Base-by-base conservation (phyloP, 208 protist species). In the Angomonas ambiguus region DNA sequence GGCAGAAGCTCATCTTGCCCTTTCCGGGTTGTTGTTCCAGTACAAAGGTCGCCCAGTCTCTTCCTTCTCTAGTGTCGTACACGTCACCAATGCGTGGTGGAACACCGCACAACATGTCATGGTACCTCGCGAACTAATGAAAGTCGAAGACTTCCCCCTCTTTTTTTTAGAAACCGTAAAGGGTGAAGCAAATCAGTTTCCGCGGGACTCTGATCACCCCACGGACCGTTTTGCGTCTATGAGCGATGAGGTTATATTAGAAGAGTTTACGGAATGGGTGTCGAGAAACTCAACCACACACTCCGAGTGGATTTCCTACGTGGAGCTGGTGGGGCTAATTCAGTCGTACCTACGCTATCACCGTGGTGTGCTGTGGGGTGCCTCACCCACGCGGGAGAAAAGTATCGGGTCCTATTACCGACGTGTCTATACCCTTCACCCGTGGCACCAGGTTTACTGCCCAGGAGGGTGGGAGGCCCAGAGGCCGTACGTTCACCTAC, bases 321-420 rank as follows among this genome's bases (percentile, higher is more conserved):
- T 72, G 30, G 57, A 79, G 45, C 66, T 94, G 13, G 62, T 88
- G n/a, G 38, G 66, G 27, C 61, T 90, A 1, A 59, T 91, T 33
- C 51, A 76, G 27, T 89, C 88, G 20, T 91, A 80, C 71, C 60
- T 75, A 27, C 84, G 88, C 4, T 94, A 94, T 60, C 88, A 89
- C 67, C 56, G 70, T n/a, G 88, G 88, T 22, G 88, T 94, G 30
- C 65, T 51, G n/a, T 94, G 88, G 85, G 88, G 88, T 51, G 83
- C 65, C 11, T 32, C 60, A 18, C 34, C n/a, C 25, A 49, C n/a
- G 6, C 2, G 55, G 30, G 20, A 35, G 8, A 16, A 33, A 27
- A 4, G 57, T 38, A 11, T 53, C 58, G 4, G 53, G 31, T 2
- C 80, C 13, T 88, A 77, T 71, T 60, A 80, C 35, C 65, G 85